A percentile compares a stretch with the other conserved stretches of the same genome.
These are phyloP conservation scores for Canavalia ensiformis DNA, from an alignment of 306 rosid genomes.

Conservation along the genomic window DNA sequence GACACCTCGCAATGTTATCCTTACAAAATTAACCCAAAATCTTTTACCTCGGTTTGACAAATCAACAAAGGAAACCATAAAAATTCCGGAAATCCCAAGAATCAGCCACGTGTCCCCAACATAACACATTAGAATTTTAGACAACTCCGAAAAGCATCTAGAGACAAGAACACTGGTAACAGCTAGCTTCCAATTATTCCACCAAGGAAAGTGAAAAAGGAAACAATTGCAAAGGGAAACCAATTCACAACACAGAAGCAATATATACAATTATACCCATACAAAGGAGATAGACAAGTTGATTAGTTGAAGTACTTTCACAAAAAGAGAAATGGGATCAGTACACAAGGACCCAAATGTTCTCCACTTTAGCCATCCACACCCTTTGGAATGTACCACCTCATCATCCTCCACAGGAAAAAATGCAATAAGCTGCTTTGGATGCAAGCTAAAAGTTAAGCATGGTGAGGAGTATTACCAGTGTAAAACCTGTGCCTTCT, in stretches of 20 bases:
- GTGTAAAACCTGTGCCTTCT: constrained; percentile 61
- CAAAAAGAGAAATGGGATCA: constrained; percentile 48
- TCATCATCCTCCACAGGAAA: constrained; percentile 37
- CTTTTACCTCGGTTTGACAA: constrained; percentile 38
- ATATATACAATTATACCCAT: background rate
- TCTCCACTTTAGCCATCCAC: constrained; percentile 74
- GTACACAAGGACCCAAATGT: constrained; percentile 40
- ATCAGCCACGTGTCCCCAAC: constrained; percentile 38
- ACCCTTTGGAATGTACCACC: constrained; percentile 51
- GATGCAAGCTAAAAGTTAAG: constrained; percentile 55
- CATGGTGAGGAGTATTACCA: constrained; percentile 48
- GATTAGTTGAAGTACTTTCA: background rate
- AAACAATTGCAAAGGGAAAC: constrained; percentile 2
- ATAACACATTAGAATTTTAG: background rate
- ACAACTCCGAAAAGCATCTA: constrained; percentile 35
- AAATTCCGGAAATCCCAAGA: constrained; percentile 41
- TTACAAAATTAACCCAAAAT: background rate
- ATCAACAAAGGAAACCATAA: constrained; percentile 27
- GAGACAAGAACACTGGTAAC: constrained; percentile 32
- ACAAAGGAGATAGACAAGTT: background rate
- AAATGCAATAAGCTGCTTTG: constrained; percentile 48
- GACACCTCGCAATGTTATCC: background rate
- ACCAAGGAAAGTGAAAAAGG: constrained; percentile 15
- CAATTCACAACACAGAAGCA: background rate
- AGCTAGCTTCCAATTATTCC: constrained; percentile 34